Evolutionary conservation across 371 early-diverging fungal genomes (phyloP).

Genomic region (Haplosporangium sp.): DNA sequence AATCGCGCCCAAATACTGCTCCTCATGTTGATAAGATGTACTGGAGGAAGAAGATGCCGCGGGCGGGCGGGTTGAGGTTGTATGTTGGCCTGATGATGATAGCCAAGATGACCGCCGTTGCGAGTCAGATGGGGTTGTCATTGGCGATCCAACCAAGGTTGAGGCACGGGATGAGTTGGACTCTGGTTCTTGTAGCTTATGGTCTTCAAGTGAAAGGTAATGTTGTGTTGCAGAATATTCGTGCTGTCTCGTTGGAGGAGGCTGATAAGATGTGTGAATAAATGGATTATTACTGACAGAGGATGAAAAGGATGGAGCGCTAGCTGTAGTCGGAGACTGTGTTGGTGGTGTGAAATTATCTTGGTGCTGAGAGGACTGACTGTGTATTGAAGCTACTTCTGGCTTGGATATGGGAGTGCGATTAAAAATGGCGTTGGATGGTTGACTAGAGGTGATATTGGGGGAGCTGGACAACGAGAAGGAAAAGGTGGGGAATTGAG

Average conservation of each 20-base stretch:
- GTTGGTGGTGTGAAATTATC: too few species aligned
- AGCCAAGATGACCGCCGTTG: slow-evolving; percentile 17
- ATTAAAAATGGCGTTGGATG: too few species aligned
- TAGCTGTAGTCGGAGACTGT: slow-evolving; percentile 1
- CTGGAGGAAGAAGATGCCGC: not conserved
- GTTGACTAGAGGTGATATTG: too few species aligned
- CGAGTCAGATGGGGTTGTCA: slow-evolving; percentile 15
- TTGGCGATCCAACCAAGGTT: slow-evolving; percentile 38
- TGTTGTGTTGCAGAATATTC: not conserved
- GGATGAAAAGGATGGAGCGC: slow-evolving; percentile 1
- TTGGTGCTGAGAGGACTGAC: too few species aligned
- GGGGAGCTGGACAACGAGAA: too few species aligned
- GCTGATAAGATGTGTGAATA: slow-evolving; percentile 29
- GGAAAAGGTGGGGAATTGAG: too few species aligned
- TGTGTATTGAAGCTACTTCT: too few species aligned
- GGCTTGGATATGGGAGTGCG: too few species aligned
- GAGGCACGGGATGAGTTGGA: slow-evolving; percentile 22
- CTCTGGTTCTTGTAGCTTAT: slow-evolving; percentile 21
- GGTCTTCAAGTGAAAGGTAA: not conserved
- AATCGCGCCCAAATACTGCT: not conserved
- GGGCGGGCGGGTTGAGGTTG: not conserved
- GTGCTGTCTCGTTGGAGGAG: slow-evolving; percentile 21
- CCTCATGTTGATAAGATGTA: not conserved
- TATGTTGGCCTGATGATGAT: slow-evolving; percentile 9
- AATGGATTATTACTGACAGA: slow-evolving; percentile 10